phyloP scores from a whole-genome alignment of 371 early-diverging fungal species.

The Globomyces sp. region DNA sequence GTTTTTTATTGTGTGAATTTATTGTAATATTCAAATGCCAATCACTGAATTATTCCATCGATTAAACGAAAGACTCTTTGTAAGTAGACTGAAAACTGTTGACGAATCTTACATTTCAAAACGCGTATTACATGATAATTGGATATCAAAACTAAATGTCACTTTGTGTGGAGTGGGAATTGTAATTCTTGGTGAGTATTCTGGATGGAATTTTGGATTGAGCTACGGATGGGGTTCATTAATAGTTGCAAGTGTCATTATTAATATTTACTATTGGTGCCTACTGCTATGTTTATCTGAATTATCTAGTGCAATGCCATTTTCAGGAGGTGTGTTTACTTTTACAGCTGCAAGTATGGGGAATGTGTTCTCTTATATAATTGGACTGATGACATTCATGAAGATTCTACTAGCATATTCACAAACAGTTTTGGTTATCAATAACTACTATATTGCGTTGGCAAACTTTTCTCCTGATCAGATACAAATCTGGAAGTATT shows the following conservation, averaged over 20 bases:
- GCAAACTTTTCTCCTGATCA: background rate
- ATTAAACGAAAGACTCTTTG: no score
- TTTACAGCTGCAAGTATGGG: conserved; percentile 8
- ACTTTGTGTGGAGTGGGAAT: background rate
- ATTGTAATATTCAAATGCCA: no score
- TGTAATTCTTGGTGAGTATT: background rate
- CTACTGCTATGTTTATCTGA: conserved; percentile 4
- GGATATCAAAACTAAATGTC: conserved; percentile 5
- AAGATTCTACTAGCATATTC: conserved; percentile 4
- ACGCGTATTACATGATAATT: conserved; percentile 1
- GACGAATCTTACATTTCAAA: background rate
- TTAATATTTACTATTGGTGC: conserved; percentile 8
- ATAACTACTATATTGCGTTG: background rate
- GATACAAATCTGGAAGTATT: background rate
- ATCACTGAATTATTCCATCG: no score
- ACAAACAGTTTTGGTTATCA: background rate
- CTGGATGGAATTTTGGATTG: conserved; percentile 3
- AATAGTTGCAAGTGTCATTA: background rate
- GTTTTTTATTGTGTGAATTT: no score
- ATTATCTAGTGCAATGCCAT: conserved; percentile 13
- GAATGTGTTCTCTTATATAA: conserved; percentile 4
- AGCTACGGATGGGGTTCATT: conserved; percentile 8
- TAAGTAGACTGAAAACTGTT: background rate
- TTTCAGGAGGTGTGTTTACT: conserved; percentile 3
- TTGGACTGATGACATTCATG: conserved; percentile 4